Evolutionary conservation across 805 yeast species (phyloP).

Genomic region (Limtongia smithiae): DNA sequence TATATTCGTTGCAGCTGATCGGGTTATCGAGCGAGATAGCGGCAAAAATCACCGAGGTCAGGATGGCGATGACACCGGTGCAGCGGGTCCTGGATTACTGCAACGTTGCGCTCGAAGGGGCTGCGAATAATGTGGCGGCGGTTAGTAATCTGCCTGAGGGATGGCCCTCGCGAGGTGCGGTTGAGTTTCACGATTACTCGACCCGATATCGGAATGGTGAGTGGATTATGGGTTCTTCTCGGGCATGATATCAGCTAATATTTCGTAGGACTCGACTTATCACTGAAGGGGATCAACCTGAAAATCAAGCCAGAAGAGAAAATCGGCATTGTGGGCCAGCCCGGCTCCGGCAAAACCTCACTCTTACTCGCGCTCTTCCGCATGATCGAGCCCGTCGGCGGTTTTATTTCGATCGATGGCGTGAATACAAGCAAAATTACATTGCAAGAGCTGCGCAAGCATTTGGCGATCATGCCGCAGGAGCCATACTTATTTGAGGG

Average conservation of each 20-base stretch:
- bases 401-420: slow-evolving; percentile 62
- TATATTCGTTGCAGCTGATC: slow-evolving; percentile 86
- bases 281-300: slow-evolving; percentile 60
- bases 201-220: slow-evolving; percentile 54
- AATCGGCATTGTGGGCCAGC: slow-evolving; percentile 82
- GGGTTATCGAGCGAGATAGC: slow-evolving; percentile 87
- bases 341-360: slow-evolving; percentile 85
- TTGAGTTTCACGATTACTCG: slow-evolving; percentile 53
- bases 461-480: slow-evolving; percentile 78
- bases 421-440: slow-evolving; percentile 63
- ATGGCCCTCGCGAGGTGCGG: slow-evolving; percentile 66
- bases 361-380: slow-evolving; percentile 70
- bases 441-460: slow-evolving; percentile 61
- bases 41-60: slow-evolving; percentile 49
- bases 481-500: slow-evolving; percentile 84
- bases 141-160: slow-evolving; percentile 44
- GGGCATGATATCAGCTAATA: slow-evolving; percentile 34
- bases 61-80: slow-evolving; percentile 71
- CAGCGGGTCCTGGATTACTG: slow-evolving; percentile 69
- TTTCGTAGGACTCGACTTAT: slow-evolving; percentile 57
- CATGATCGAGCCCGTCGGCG: slow-evolving; percentile 54
- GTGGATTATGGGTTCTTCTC: slow-evolving; percentile 59
- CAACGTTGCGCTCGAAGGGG: slow-evolving; percentile 59
- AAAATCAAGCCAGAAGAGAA: slow-evolving; percentile 56
- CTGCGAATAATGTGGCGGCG: slow-evolving; percentile 53